Conservation (phyloP, 345 rosid species). For the Populus davidiana region DNA sequence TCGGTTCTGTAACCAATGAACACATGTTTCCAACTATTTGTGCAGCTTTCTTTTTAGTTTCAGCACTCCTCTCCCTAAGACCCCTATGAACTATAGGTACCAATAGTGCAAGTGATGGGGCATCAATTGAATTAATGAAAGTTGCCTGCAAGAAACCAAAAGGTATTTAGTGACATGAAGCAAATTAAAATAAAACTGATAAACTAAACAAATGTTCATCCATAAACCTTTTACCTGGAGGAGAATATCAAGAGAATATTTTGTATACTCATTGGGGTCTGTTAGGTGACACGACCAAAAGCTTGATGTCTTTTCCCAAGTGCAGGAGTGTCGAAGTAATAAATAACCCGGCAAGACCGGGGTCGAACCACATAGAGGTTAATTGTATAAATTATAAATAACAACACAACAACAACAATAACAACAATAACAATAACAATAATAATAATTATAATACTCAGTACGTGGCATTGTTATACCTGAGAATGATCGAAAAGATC, state of each 20-base stretch:
- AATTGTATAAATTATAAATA: too few relatives aligned
- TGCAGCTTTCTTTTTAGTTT: too few relatives aligned
- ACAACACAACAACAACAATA: too few relatives aligned
- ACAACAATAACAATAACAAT: too few relatives aligned
- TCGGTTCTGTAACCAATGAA: constrained; percentile 94
- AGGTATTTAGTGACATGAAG: too few relatives aligned
- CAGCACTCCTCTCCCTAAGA: constrained; percentile 93
- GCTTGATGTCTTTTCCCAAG: too few relatives aligned
- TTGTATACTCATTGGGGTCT: constrained; percentile 92
- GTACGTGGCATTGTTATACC: too few relatives aligned
- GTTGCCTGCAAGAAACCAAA: constrained; percentile 81
- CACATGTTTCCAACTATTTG: constrained; percentile 99
- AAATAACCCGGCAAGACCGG: too few relatives aligned
- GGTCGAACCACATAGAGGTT: too few relatives aligned
- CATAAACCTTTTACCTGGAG: constrained; percentile 64
- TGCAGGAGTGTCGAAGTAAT: too few relatives aligned
- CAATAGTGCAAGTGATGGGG: constrained; percentile 92
- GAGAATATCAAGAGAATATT: constrained; percentile 92
- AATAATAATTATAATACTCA: too few relatives aligned
- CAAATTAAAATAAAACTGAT: background rate
- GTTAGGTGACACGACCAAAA: constrained; percentile 33
- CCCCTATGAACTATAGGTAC: constrained; percentile 99
- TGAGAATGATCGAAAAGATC: too few relatives aligned
- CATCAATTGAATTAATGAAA: constrained; percentile 88
- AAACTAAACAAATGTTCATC: constrained; percentile 7